Conservation (phyloP, 1,139 yeast genomes). For the Sugiyamaella novakii region DNA sequence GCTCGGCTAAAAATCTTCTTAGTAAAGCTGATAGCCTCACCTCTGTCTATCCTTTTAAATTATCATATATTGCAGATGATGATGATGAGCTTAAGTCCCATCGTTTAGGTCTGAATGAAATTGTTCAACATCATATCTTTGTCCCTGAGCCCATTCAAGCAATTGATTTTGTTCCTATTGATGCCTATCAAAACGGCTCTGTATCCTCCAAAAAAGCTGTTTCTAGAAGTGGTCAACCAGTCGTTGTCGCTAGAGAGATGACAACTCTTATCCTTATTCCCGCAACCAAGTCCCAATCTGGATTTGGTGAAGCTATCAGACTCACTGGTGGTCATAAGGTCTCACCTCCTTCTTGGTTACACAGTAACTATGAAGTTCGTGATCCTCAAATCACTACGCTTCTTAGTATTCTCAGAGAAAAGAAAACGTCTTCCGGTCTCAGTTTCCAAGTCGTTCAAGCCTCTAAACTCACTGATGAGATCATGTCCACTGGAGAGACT, state of each 20-base stretch:
- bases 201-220: conserved; percentile 35
- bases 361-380: conserved; percentile 55
- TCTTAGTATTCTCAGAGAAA: conserved; percentile 30
- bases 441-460: conserved; percentile 38
- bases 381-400: conserved; percentile 36
- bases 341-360: conserved; percentile 81
- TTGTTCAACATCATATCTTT: conserved; percentile 77
- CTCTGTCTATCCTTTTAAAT: conserved; percentile 91
- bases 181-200: conserved; percentile 56
- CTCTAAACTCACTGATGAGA: conserved; percentile 28
- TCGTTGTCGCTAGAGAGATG: conserved; percentile 74
- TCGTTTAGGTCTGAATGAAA: conserved; percentile 79
- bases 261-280: conserved; percentile 67
- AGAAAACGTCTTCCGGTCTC: conserved; percentile 32
- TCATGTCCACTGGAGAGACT: conserved; percentile 13
- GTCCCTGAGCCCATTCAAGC: conserved; percentile 72
- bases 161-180: conserved; percentile 71
- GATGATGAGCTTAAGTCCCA: conserved; percentile 45
- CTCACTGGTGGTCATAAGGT: conserved; percentile 76
- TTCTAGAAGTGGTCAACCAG: conserved; percentile 35
- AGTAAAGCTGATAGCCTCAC: conserved; percentile 67
- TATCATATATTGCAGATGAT: conserved; percentile 43
- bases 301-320: conserved; percentile 64
- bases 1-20: conserved; percentile 71
- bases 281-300: conserved; percentile 46